A percentile compares a stretch with the other conserved stretches of the same genome.
Evolutionary conservation across 257 asterid genomes (phyloP).

Genomic region (Eustoma russellianum): DNA sequence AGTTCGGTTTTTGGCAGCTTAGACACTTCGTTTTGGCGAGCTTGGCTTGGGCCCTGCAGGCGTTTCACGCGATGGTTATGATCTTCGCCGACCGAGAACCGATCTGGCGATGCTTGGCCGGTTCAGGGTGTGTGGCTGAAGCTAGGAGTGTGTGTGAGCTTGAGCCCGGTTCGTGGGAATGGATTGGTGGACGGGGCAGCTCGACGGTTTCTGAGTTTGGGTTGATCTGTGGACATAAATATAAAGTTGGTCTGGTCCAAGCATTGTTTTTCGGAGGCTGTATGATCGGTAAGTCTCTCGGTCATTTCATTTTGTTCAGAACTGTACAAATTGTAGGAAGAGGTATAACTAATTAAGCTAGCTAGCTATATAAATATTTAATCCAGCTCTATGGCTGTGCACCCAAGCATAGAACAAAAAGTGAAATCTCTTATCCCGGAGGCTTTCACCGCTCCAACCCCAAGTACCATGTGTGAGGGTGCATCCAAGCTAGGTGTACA

Average conservation of each 20-base stretch:
- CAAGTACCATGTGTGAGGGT: no score
- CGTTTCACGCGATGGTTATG: conserved; percentile 79
- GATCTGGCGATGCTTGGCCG: conserved; percentile 41
- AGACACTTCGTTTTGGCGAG: conserved; percentile 60
- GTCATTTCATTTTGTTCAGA: background rate
- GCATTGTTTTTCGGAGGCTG: conserved; percentile 78
- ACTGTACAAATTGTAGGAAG: no score
- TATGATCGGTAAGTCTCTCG: conserved; percentile 54
- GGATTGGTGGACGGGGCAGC: conserved; percentile 51
- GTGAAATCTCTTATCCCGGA: no score
- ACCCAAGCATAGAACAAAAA: no score
- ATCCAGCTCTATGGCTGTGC: no score
- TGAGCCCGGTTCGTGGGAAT: conserved; percentile 64
- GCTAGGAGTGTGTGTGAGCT: conserved; percentile 41
- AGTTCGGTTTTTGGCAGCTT: conserved; percentile 80
- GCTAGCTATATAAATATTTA: no score
- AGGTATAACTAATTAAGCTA: no score
- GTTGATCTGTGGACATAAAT: conserved; percentile 61
- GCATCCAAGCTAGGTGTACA: no score
- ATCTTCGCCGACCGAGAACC: conserved; percentile 86
- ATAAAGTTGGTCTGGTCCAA: conserved; percentile 75
- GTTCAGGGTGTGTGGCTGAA: conserved; percentile 16
- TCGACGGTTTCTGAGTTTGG: conserved; percentile 82
- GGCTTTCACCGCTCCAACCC: no score
- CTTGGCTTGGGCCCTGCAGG: conserved; percentile 85